Conservation (phyloP, 495 filamentous ascomycete species). For the Talaromyces nanjingensis region DNA sequence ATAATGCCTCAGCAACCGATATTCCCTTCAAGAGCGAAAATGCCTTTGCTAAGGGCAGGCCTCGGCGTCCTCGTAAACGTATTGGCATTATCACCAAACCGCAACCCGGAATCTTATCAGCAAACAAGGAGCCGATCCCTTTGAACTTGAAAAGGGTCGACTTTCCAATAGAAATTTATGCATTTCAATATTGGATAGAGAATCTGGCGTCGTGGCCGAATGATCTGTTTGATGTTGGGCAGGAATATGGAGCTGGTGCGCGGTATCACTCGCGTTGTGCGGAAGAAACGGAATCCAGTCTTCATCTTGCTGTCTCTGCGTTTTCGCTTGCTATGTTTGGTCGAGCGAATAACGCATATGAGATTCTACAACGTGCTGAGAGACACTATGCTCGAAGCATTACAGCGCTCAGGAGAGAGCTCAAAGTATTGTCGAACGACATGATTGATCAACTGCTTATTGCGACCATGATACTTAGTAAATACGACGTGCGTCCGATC, state of each 20-base stretch:
- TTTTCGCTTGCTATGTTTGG: conserved; percentile 24
- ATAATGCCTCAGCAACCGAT: conserved; percentile 11
- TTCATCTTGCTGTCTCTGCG: conserved; percentile 21
- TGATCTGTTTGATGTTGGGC: conserved; percentile 15
- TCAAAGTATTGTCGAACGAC: conserved; percentile 13
- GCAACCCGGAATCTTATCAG: not conserved
- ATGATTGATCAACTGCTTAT: conserved; percentile 23
- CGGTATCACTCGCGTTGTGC: conserved; percentile 12
- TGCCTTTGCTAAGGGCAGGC: conserved; percentile 23
- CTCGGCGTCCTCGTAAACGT: conserved; percentile 17
- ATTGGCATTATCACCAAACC: not conserved
- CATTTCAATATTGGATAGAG: conserved; percentile 10
- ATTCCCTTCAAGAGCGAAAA: conserved; percentile 26
- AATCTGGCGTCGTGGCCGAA: conserved; percentile 10
- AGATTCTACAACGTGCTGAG: conserved; percentile 13
- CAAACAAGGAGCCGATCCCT: not conserved
- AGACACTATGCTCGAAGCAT: conserved; percentile 15
- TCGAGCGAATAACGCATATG: conserved; percentile 10
- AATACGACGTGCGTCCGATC: conserved; percentile 19
- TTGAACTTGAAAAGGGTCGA: conserved; percentile 2
- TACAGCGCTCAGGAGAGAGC: conserved; percentile 8
- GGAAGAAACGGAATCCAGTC: conserved; percentile 15
- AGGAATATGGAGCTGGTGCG: conserved; percentile 17
- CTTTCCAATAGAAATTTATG: conserved; percentile 10
- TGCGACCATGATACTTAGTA: conserved; percentile 22